Conservation (phyloP, 139 green algal species). For the Chlamydomonas incerta region DNA sequence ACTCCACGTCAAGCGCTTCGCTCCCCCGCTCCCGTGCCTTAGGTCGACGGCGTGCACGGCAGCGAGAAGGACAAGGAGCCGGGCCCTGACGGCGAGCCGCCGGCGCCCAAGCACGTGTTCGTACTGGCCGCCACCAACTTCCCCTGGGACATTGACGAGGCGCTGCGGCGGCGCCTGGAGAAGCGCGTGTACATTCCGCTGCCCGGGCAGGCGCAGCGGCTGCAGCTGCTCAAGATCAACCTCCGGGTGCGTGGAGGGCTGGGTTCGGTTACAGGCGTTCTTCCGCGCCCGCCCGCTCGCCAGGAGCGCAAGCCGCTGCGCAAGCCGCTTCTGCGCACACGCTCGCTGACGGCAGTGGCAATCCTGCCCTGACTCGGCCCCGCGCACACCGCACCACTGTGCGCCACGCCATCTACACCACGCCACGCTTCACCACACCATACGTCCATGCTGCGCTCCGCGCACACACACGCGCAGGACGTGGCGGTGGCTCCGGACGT, state of each 20-base stretch:
- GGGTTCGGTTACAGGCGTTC: no score
- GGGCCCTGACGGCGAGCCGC: constrained; percentile 17
- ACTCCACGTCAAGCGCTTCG: no score
- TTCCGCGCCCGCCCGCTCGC: no score
- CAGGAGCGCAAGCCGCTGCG: no score
- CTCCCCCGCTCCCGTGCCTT: not conserved
- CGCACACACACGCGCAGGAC: constrained; percentile 50
- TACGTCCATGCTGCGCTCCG: no score
- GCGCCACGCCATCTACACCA: no score
- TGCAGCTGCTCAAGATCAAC: constrained; percentile 88
- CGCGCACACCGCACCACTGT: no score
- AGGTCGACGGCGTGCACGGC: constrained; percentile 68
- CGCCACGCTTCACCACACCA: no score
- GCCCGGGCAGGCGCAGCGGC: constrained; percentile 74
- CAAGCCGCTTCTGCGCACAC: no score
- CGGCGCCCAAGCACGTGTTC: constrained; percentile 82
- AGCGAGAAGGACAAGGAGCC: constrained; percentile 37
- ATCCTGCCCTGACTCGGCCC: no score
- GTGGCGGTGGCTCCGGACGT: constrained; percentile 75
- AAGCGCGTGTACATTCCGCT: constrained; percentile 98
- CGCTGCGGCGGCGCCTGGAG: constrained; percentile 71
- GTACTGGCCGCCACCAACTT: constrained; percentile 97
- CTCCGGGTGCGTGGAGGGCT: constrained; percentile 65
- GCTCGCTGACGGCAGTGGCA: no score
- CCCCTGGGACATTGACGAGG: constrained; percentile 96